phyloP scores from a whole-genome alignment of 768 basidiomycete genomes.

The Rhizopogon salebrosus region DNA sequence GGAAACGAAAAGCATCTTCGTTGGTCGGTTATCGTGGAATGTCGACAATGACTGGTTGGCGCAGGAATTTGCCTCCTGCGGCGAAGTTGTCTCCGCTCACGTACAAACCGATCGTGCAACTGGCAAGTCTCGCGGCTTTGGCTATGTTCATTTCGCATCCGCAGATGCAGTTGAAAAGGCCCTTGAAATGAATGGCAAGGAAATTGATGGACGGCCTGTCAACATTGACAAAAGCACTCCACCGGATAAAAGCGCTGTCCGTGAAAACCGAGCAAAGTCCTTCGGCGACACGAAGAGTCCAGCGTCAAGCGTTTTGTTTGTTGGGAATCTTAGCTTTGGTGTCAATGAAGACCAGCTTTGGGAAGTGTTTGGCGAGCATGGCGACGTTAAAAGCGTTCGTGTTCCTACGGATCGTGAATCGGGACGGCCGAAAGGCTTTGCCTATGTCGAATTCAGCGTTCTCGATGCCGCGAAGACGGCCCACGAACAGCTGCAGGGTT shows the following conservation, averaged over 20 bases:
- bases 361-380: slow-evolving; percentile 86
- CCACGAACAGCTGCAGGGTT: slow-evolving; percentile 58
- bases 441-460: slow-evolving; percentile 90
- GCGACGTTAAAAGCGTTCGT: slow-evolving; percentile 79
- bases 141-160: slow-evolving; percentile 74
- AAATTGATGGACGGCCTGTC: slow-evolving; percentile 88
- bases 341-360: slow-evolving; percentile 81
- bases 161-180: slow-evolving; percentile 75
- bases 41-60: slow-evolving; percentile 95
- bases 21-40: slow-evolving; percentile 93
- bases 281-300: slow-evolving; percentile 69
- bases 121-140: slow-evolving; percentile 82
- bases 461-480: slow-evolving; percentile 79
- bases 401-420: slow-evolving; percentile 91
- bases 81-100: slow-evolving; percentile 85
- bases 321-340: slow-evolving; percentile 84
- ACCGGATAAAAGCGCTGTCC: slow-evolving; percentile 46
- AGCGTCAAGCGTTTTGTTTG: slow-evolving; percentile 77
- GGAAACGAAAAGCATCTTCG: slow-evolving; percentile 73
- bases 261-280: slow-evolving; percentile 67
- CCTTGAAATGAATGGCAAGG: slow-evolving; percentile 71
- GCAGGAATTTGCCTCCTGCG: slow-evolving; percentile 83
- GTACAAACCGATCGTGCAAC: slow-evolving; percentile 81
- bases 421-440: slow-evolving; percentile 91
- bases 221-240: slow-evolving; percentile 79